These are phyloP conservation scores for Castanospermum australe DNA, from an alignment of 306 rosid genomes.

Conservation along the genomic window DNA sequence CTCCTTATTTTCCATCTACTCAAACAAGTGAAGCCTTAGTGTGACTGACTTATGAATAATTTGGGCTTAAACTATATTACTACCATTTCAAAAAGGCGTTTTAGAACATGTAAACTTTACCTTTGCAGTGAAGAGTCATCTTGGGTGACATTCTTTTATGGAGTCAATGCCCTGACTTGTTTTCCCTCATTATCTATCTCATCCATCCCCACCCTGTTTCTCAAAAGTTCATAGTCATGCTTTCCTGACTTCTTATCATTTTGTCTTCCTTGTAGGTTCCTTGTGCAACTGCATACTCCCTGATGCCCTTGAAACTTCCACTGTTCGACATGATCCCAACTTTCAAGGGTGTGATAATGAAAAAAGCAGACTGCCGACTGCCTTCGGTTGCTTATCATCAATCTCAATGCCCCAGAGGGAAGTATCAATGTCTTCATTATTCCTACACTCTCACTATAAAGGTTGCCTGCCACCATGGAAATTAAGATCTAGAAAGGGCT, in stretches of 20 bases:
- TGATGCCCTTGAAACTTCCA: slow-evolving; percentile 67
- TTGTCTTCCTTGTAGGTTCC: slow-evolving; percentile 63
- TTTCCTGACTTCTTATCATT: slow-evolving; percentile 2
- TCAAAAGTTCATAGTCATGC: neutral
- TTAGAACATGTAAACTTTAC: neutral
- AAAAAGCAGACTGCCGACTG: slow-evolving; percentile 63
- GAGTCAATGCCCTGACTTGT: neutral
- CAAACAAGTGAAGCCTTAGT: neutral
- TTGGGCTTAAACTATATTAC: neutral
- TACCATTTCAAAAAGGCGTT: neutral
- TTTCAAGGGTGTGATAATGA: slow-evolving; percentile 58
- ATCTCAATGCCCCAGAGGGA: slow-evolving; percentile 73
- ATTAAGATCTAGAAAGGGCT: slow-evolving; percentile 56
- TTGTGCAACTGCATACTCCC: slow-evolving; percentile 89
- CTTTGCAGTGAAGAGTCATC: neutral
- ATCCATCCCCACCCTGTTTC: neutral
- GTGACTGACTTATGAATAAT: neutral
- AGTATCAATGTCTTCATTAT: slow-evolving; percentile 84
- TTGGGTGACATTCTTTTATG: neutral
- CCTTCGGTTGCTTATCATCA: slow-evolving; percentile 78
- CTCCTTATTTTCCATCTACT: neutral
- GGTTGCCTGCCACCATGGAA: slow-evolving; percentile 89
- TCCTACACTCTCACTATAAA: slow-evolving; percentile 88
- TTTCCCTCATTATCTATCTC: neutral
- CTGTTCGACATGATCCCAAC: slow-evolving; percentile 55